Evolutionary conservation across 768 basidiomycete species (phyloP).

Genomic region (Pulveroboletus frians): DNA sequence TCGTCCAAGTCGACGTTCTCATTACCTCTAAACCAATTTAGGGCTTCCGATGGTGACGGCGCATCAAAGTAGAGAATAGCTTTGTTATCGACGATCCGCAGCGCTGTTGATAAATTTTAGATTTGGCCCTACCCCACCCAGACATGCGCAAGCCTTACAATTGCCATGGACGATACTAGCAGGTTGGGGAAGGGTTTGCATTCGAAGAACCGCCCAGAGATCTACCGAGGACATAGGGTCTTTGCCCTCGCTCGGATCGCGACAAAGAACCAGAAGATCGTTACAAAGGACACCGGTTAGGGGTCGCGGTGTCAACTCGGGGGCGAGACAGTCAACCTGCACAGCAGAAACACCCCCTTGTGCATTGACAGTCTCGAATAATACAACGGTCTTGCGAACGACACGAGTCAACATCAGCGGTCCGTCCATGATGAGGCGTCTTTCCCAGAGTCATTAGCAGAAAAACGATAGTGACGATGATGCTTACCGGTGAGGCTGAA

Average conservation of each 20-base stretch:
- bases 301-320: slow-evolving; percentile 75
- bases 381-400: slow-evolving; percentile 76
- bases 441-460: slow-evolving; percentile 26
- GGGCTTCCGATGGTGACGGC: slow-evolving; percentile 74
- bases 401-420: slow-evolving; percentile 80
- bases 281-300: slow-evolving; percentile 85
- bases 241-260: slow-evolving; percentile 76
- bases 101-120: slow-evolving; percentile 39
- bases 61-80: slow-evolving; percentile 88
- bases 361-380: slow-evolving; percentile 74
- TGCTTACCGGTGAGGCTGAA: slow-evolving; percentile 89
- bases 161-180: slow-evolving; percentile 88
- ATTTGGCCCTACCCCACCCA: slow-evolving; percentile 5
- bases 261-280: slow-evolving; percentile 87
- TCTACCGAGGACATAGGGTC: slow-evolving; percentile 76
- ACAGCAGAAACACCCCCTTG: slow-evolving; percentile 76
- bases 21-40: slow-evolving; percentile 87
- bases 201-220: slow-evolving; percentile 93
- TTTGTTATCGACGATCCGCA: slow-evolving; percentile 88
- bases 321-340: slow-evolving; percentile 86
- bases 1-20: slow-evolving; percentile 7
- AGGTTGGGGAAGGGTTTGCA: slow-evolving; percentile 90
- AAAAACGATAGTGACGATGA: neutral
- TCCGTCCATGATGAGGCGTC: slow-evolving; percentile 93
- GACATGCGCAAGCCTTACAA: slow-evolving; percentile 38